These are phyloP conservation scores for Arabis alpina DNA, from an alignment of 345 rosid genomes.

Conservation along the genomic window DNA sequence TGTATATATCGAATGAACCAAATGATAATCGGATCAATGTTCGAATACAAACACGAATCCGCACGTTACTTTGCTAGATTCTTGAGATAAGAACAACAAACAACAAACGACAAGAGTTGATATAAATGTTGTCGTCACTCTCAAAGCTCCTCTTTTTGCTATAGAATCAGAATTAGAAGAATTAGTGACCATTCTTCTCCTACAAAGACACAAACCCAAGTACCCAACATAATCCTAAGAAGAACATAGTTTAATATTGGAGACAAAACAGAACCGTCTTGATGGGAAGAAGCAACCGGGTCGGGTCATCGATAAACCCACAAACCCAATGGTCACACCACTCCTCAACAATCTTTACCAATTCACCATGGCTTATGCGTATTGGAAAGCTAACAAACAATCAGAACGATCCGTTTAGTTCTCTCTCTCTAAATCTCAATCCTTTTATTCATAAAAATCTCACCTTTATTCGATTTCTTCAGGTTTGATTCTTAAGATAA, in stretches of 20 bases:
- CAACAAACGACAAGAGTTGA: too few species aligned
- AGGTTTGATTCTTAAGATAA: slow-evolving; percentile 97
- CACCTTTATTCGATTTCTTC: slow-evolving; percentile 23
- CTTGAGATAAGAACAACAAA: too few species aligned
- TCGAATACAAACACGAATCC: too few species aligned
- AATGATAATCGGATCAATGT: too few species aligned
- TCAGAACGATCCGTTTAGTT: slow-evolving; percentile 68
- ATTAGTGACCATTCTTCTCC: not conserved
- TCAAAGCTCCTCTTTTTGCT: too few species aligned
- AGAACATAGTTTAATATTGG: slow-evolving; percentile 34
- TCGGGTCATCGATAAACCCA: slow-evolving; percentile 60
- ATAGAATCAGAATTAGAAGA: not conserved
- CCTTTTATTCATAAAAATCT: not conserved
- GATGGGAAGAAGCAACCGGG: slow-evolving; percentile 33
- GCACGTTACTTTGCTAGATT: too few species aligned
- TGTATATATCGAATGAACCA: too few species aligned
- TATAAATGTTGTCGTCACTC: too few species aligned
- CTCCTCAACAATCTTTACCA: slow-evolving; percentile 93
- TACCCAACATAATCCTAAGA: not conserved
- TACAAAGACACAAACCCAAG: not conserved
- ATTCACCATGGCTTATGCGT: slow-evolving; percentile 95
- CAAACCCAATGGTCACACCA: slow-evolving; percentile 97
- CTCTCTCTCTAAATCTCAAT: not conserved
- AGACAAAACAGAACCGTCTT: slow-evolving; percentile 41
- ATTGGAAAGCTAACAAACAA: slow-evolving; percentile 92